phyloP scores from a whole-genome alignment of 2,329 filamentous ascomycete genomes.

The Chaetoscypha palmicola region DNA sequence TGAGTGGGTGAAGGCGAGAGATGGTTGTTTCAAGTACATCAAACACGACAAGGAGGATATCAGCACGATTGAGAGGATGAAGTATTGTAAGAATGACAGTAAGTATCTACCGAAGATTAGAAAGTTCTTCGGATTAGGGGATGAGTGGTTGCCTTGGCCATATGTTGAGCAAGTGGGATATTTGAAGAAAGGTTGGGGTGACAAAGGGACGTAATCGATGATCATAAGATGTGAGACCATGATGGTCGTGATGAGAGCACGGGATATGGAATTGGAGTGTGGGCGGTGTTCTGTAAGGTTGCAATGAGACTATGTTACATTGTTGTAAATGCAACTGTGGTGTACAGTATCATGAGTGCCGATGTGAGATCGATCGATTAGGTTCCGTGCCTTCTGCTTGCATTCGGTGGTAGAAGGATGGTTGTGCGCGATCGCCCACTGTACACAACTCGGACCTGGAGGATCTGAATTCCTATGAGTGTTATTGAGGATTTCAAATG shows the following conservation, averaged over 20 bases:
- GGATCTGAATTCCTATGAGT: no score
- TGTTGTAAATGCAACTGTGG: no score
- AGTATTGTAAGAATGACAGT: conserved; percentile 1
- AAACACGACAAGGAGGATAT: conserved; percentile 1
- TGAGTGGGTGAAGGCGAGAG: not conserved
- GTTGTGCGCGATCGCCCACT: no score
- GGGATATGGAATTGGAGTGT: no score
- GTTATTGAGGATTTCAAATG: no score
- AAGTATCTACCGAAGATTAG: not conserved
- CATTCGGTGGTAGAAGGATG: not conserved
- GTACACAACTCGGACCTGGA: no score
- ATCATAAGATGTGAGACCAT: no score
- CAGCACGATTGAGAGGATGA: not conserved
- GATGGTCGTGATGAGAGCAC: not conserved
- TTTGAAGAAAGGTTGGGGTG: not conserved
- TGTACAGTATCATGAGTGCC: no score
- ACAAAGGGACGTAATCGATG: no score
- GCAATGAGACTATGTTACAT: not conserved
- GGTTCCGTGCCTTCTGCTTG: not conserved
- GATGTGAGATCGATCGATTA: not conserved
- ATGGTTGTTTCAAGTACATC: conserved; percentile 4
- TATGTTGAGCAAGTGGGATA: conserved; percentile 2
- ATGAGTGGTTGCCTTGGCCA: not conserved
- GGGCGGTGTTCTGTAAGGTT: no score
- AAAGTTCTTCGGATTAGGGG: not conserved